Evolutionary conservation across 2,329 filamentous ascomycete genomes (phyloP), one percentile per base, ranked within the genome.

Genomic region (Aspergillus novoparasiticus): DNA sequence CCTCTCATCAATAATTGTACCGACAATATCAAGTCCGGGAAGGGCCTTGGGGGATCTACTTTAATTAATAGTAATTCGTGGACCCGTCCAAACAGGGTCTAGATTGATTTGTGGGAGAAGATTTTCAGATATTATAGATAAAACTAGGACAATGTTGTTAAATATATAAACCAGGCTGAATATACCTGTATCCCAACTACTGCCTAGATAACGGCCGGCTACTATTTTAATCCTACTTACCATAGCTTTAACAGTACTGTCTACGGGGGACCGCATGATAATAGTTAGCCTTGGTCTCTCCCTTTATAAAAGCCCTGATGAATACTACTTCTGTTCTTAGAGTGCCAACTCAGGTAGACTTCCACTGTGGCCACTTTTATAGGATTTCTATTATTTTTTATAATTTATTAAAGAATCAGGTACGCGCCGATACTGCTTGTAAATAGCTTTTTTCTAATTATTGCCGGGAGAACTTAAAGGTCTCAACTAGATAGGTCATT

Each of bases 161-260:
- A 77, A 0, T 85, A 85, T 63, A 85, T 85, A 69, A 73, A 77
- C 45, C 82, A 83, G 73, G 73, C 62, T 3, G 73, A 75, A 56
- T 12, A 11, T 4, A 30, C 59, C 9, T 70, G 71, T 26, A 12
- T 45, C 10, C 73, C 73, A 1, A 72, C 46, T 23, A 54, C 61
- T 5, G 58, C 45, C 10, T 61, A 72, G 39, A 61, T 70, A 28
- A 65, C 59, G 11, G 68, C 69, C n/a, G 71, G 71, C 2, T 67
- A 72, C 34, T 64, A 43, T 58, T 72, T 64, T 34, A 58, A 74
- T 23, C 39, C 67, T 12, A 23, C 56, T 16, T 74, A 70, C 30
- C 72, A 75, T 32, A 69, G 70, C 4, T 41, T 51, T 6, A 71
- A 72, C 10, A 73, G 71, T 0, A 67, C 64, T 6, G 63, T 75